Evolutionary conservation across 352 stramenopile species (phyloP), one percentile per base, ranked within the genome.

Genomic region (Phytophthora litchii): DNA sequence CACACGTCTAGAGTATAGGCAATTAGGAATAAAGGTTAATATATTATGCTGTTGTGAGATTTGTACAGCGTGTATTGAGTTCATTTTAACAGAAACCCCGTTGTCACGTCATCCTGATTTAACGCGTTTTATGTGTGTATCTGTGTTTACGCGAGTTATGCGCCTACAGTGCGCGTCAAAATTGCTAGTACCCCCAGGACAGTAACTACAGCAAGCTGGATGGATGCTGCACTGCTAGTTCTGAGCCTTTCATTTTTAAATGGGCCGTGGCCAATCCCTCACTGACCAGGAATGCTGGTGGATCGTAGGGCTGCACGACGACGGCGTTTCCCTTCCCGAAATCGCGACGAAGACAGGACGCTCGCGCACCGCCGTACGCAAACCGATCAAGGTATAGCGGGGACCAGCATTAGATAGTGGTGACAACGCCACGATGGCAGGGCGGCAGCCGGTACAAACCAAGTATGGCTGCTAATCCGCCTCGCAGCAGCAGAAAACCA

Each of bases 291-390:
- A 43, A n/a, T 35, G 49, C 17, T 62, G 54, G 35, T 54, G 52
- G 52, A 43, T 46, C 41, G 46, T 60, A 21, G 52, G 20, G 19
- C 20, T 46, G 0, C 41, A 46, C 41, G 41, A 60, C 40, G 52
- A 41, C 10, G 54, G 54, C 1, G 25, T 49, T 9, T 43, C 44
- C 1, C n/a, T 62, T 0, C 36, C 42, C 29, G 35, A 54, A 5
- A 54, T 62, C 14, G 13, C 35, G 8, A 27, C 23, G 11, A 54
- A 19, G 8, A 49, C 35, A 10, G 53, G 42, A 1, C 54, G 44
- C 23, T 32, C 42, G 17, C 34, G 43, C 34, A 54, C 32, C 23
- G 3, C 23, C 23, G 23, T 5, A 3, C 23, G 23, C 3, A 27
- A 27, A 5, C 3, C 23, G 23, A 27, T 27, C 23, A 27, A 27